A percentile compares a stretch with the other conserved stretches of the same genome.
Evolutionary conservation across 1,139 yeast genomes (phyloP).

Genomic region (Candida sp.): DNA sequence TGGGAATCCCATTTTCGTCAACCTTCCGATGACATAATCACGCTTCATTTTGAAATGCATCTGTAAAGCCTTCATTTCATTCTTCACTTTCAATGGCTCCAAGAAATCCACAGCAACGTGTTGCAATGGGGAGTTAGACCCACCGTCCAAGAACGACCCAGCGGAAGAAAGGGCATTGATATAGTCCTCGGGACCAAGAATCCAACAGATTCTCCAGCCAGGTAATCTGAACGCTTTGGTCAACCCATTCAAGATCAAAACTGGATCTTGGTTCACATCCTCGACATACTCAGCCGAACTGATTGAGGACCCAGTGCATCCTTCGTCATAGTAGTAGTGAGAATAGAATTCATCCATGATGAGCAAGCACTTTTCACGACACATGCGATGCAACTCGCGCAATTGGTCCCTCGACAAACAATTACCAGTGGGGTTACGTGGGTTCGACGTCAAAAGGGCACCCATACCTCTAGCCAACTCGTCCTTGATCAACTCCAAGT

Average conservation of each 20-base stretch:
- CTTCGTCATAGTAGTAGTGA: conserved; percentile 65
- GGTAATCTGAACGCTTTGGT: conserved; percentile 71
- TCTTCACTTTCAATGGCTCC: conserved; percentile 52
- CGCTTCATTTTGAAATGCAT: conserved; percentile 64
- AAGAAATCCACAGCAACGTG: conserved; percentile 64
- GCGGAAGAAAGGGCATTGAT: conserved; percentile 63
- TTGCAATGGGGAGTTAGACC: conserved; percentile 69
- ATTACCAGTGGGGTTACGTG: conserved; percentile 71
- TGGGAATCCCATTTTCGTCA: conserved; percentile 60
- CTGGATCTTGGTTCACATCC: conserved; percentile 69
- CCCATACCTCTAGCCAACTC: conserved; percentile 67
- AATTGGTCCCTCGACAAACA: conserved; percentile 59
- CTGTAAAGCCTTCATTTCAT: conserved; percentile 67
- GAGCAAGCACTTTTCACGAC: conserved; percentile 59
- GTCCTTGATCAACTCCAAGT: conserved; percentile 56
- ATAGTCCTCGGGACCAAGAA: conserved; percentile 71
- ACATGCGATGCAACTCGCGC: conserved; percentile 56
- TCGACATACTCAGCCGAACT: conserved; percentile 59
- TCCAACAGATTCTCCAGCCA: conserved; percentile 76
- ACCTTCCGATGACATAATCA: conserved; percentile 58
- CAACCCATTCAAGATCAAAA: conserved; percentile 64
- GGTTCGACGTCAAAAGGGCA: conserved; percentile 65
- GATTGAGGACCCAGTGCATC: conserved; percentile 59
- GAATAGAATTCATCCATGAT: conserved; percentile 75
- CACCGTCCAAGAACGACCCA: conserved; percentile 70